Evolutionary conservation across 352 stramenopile genomes (phyloP), one percentile per base, ranked within the genome.

Genomic region (Blastocystis sp.): DNA sequence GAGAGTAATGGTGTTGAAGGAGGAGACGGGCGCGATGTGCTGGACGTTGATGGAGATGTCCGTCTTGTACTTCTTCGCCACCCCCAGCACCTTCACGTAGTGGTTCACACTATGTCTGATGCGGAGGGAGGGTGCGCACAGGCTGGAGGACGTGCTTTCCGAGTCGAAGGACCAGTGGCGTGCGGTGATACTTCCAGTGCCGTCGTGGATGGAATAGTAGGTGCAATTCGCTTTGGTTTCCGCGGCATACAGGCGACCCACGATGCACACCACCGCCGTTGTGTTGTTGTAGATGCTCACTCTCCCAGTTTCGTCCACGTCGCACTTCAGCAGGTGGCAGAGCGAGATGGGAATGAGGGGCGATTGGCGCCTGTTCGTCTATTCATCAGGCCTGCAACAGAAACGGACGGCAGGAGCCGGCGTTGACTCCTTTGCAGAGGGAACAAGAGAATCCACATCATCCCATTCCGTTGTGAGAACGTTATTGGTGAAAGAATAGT

Each of bases 41-140:
- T 84, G 74, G 10, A 84, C 56, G 61, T 53, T 67, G 61, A 84
- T 66, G n/a, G 45, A 66, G 3, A 84, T 28, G 1, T 14, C 56
- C 0, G 65, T 43, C 23, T 56, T 84, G 56, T 66, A 66, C 23
- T 66, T 53, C 56, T 84, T 84, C 17, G 38, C 56, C 2, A 62
- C 21, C 2, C 74, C 74, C 9, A 84, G 23, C 59, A 84, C 53
- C 60, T 56, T 84, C 74, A 69, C 74, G 40, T 76, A 76, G 19
- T 76, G 48, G 48, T 56, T 14, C 48, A 56, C 48, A 17, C 48
- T 56, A 56, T 7, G 48, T 14, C 14, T 14, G 48, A 17, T 7
- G 14, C 5, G 5, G 5, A 7, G 14, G 48, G 48, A 56, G 48
- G 14, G 5, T 56, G 5, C 1, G 21, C 10, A 74, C 64, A 52